These are phyloP conservation scores for Verticillium nonalfalfae DNA, from an alignment of 2,329 filamentous ascomycete species.

Conservation along the genomic window DNA sequence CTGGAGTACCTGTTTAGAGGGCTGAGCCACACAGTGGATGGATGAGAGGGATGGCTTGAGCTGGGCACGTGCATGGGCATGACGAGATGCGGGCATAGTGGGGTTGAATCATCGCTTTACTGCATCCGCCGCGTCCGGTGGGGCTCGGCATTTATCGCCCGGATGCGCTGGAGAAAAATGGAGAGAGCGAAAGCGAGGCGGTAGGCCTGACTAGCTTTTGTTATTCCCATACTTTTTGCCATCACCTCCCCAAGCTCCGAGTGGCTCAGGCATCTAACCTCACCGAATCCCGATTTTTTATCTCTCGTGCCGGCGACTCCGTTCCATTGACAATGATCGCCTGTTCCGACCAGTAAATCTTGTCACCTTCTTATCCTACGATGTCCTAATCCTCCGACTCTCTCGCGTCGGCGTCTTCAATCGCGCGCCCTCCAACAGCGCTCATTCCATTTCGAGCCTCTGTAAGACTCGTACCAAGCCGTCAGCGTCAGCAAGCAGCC, in stretches of 20 bases:
- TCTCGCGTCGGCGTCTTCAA: not conserved
- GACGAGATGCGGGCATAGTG: not conserved
- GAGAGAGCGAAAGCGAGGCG: not conserved
- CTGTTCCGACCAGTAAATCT: not conserved
- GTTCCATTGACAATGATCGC: not conserved
- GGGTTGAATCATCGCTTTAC: not conserved
- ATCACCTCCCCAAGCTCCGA: not conserved
- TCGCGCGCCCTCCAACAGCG: not conserved
- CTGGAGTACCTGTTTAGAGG: not conserved
- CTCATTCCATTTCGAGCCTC: not conserved
- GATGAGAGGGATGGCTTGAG: not conserved
- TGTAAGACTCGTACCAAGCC: not conserved
- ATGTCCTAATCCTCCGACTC: not conserved
- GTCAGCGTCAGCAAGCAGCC: not conserved
- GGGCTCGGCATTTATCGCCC: not conserved
- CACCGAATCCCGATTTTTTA: not conserved
- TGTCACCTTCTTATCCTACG: not conserved
- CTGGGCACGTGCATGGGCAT: not conserved
- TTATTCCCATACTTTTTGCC: not conserved
- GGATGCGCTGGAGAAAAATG: not conserved
- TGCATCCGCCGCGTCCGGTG: not conserved
- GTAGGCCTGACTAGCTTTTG: not conserved
- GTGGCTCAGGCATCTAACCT: not conserved
- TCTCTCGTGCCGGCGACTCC: constrained; percentile 1
- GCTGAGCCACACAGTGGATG: not conserved